Percentiles rank a stretch among this genome's conserved stretches.
Evolutionary conservation across 306 rosid genomes (phyloP).

Genomic region (Inga oerstediana): DNA sequence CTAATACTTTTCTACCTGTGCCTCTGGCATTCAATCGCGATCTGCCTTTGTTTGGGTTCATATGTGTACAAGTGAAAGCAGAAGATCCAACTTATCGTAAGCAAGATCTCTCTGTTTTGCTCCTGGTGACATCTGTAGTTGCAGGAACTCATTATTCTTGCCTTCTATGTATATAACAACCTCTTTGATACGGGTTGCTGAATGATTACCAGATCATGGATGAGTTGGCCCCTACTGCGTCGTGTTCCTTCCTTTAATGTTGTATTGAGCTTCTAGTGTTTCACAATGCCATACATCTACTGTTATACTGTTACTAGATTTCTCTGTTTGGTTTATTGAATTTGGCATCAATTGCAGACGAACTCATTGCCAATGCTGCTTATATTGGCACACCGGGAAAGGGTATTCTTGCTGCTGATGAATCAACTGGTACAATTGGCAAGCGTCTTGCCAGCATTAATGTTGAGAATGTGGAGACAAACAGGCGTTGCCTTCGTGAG

Average conservation of each 20-base stretch:
- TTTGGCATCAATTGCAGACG: slow-evolving; percentile 58
- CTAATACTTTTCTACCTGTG: neutral
- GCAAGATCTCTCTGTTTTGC: neutral
- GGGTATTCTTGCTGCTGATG: slow-evolving; percentile 99
- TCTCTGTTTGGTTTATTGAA: slow-evolving; percentile 2
- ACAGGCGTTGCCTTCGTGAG: slow-evolving; percentile 81
- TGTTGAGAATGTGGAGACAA: slow-evolving; percentile 73
- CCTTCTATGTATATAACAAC: neutral
- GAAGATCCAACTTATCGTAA: neutral
- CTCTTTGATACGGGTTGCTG: neutral
- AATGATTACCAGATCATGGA: neutral
- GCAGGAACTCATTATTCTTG: neutral
- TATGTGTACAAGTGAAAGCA: neutral
- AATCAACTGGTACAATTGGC: slow-evolving; percentile 94
- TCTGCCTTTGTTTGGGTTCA: neutral
- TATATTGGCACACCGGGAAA: slow-evolving; percentile 95
- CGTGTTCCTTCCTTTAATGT: neutral
- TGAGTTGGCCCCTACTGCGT: neutral
- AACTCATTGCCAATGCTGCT: slow-evolving; percentile 81
- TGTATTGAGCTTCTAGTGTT: neutral
- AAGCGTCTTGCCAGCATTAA: slow-evolving; percentile 83
- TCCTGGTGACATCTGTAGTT: neutral
- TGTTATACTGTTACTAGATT: neutral
- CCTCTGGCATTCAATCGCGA: neutral
- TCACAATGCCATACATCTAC: neutral